Evolutionary conservation across 495 filamentous ascomycete genomes (phyloP).

Genomic region (Terfezia claveryi): DNA sequence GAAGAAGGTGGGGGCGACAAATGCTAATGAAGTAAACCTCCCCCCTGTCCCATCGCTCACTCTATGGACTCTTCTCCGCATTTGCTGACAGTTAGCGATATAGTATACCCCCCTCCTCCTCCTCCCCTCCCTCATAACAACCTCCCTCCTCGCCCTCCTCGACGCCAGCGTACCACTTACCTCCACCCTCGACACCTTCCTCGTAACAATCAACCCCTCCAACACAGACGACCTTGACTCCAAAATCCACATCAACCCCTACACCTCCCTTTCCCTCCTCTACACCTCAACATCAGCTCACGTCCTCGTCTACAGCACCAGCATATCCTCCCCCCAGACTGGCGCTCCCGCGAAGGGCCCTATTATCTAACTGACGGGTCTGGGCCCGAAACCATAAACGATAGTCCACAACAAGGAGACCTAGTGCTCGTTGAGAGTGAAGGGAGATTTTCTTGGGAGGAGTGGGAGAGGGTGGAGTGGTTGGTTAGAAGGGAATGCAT

Average conservation of each 20-base stretch:
- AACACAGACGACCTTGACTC: not conserved
- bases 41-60: slow-evolving; percentile 28
- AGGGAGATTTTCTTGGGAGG: slow-evolving; percentile 51
- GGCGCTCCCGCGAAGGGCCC: too few species aligned
- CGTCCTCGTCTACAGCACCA: slow-evolving; percentile 3
- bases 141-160: slow-evolving; percentile 12
- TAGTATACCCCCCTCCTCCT: slow-evolving; percentile 3
- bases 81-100: slow-evolving; percentile 1
- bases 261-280: not conserved
- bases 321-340: not conserved
- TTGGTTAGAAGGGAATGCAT: slow-evolving; percentile 43
- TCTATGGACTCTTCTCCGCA: slow-evolving; percentile 20
- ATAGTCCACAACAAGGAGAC: slow-evolving; percentile 14
- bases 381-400: slow-evolving; percentile 6
- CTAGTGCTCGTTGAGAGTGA: slow-evolving; percentile 62
- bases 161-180: slow-evolving; percentile 30
- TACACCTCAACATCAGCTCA: not conserved
- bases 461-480: slow-evolving; percentile 52
- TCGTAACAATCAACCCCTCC: slow-evolving; percentile 25
- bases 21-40: slow-evolving; percentile 30
- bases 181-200: slow-evolving; percentile 58
- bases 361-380: slow-evolving; percentile 1
- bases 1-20: slow-evolving; percentile 11
- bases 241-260: slow-evolving; percentile 3
- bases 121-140: slow-evolving; percentile 15